Evolutionary conservation across 257 asterid genomes (phyloP).

Genomic region (Craterostigma plantagineum): DNA sequence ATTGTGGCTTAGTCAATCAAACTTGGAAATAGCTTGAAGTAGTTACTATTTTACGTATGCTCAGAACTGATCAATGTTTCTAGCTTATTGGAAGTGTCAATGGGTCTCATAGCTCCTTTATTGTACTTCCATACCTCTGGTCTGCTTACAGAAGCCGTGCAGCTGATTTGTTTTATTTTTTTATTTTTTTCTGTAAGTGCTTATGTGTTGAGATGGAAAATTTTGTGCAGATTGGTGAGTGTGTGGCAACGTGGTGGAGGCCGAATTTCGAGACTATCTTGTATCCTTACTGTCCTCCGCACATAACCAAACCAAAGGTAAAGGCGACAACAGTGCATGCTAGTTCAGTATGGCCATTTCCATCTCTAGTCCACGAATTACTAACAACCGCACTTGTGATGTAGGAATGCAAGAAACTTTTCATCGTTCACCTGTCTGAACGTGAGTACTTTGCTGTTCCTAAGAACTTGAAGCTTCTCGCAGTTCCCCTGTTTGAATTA

Average conservation of each 20-base stretch:
- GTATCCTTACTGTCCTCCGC: constrained; percentile 98
- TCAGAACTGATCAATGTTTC: no score
- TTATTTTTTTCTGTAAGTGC: not conserved
- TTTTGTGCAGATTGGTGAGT: constrained; percentile 66
- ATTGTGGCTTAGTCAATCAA: not conserved
- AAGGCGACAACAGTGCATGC: not conserved
- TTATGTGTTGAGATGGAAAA: not conserved
- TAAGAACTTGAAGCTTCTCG: constrained; percentile 90
- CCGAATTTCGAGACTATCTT: constrained; percentile 86
- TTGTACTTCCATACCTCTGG: no score
- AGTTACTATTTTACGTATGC: no score
- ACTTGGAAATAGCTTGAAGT: no score
- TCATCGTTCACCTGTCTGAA: constrained; percentile 77
- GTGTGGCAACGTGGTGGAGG: constrained; percentile 96
- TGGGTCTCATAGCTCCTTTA: no score
- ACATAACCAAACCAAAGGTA: constrained; percentile 84
- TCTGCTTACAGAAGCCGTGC: no score
- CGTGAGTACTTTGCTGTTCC: constrained; percentile 96
- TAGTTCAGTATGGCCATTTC: not conserved
- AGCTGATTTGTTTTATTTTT: not conserved
- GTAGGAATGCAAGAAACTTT: constrained; percentile 96
- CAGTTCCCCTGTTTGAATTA: constrained; percentile 94
- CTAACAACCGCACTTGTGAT: constrained; percentile 2
- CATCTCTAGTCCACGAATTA: not conserved
- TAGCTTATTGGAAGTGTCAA: no score